phyloP scores from a whole-genome alignment of 148 eudicot species.

The Mesembryanthemum crystallinum region DNA sequence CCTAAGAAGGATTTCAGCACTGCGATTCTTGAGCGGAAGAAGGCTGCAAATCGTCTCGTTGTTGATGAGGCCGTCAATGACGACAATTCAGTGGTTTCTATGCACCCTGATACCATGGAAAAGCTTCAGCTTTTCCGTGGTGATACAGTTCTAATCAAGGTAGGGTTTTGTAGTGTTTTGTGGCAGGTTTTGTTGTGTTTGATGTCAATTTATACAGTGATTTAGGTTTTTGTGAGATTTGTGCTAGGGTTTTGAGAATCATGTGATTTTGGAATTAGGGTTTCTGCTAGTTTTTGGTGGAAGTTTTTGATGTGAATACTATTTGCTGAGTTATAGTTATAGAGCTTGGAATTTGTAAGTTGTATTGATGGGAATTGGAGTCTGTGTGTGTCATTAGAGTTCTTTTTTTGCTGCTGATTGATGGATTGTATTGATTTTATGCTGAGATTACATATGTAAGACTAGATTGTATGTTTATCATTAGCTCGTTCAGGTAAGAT shows the following conservation, averaged over 20 bases:
- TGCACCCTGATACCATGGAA: slow-evolving; percentile 86
- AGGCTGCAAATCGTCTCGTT: slow-evolving; percentile 67
- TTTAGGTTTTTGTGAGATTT: neutral
- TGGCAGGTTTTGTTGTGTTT: neutral
- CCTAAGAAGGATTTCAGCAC: slow-evolving; percentile 73
- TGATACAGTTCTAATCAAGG: slow-evolving; percentile 77
- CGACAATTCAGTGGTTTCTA: slow-evolving; percentile 73
- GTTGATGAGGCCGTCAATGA: slow-evolving; percentile 82
- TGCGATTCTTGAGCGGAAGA: slow-evolving; percentile 78
- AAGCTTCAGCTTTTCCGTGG: slow-evolving; percentile 85
- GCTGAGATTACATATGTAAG: neutral
- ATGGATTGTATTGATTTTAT: neutral
- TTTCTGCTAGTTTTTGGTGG: neutral
- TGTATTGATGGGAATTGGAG: neutral
- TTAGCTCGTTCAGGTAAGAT: too few relatives aligned
- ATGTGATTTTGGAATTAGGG: neutral
- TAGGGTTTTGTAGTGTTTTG: neutral
- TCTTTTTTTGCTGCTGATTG: too few relatives aligned
- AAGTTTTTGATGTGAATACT: neutral
- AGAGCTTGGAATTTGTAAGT: too few relatives aligned
- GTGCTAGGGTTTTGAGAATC: neutral
- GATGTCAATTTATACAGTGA: neutral
- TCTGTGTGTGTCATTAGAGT: neutral
- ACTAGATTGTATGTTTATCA: too few relatives aligned
- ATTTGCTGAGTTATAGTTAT: neutral